Conservation (phyloP, 2,329 filamentous ascomycete species). For the Paraphaeosphaeria sporulosa region DNA sequence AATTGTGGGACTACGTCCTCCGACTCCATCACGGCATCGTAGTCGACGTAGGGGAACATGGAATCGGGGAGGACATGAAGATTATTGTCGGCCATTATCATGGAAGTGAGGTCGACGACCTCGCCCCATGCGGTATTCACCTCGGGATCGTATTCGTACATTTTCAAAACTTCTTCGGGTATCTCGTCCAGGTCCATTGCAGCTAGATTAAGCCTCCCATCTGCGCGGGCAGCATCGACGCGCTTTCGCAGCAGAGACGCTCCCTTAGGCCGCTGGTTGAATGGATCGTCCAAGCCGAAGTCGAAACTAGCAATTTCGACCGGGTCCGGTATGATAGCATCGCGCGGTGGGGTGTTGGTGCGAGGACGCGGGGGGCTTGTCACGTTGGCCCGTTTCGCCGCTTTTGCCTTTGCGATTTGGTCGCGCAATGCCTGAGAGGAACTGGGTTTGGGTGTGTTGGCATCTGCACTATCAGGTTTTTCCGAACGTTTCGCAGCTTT, state of each 20-base stretch:
- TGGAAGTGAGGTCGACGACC: constrained; percentile 82
- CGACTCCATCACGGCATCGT: constrained; percentile 65
- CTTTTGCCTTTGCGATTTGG: constrained; percentile 92
- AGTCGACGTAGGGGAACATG: constrained; percentile 76
- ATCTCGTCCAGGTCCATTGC: constrained; percentile 82
- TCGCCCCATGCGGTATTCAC: constrained; percentile 82
- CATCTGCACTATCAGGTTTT: constrained; percentile 15
- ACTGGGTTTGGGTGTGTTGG: constrained; percentile 58
- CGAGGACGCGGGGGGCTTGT: constrained; percentile 29
- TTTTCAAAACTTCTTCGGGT: constrained; percentile 81
- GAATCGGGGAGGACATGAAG: constrained; percentile 75
- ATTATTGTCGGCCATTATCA: constrained; percentile 91
- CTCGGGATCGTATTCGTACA: constrained; percentile 81
- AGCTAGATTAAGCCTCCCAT: constrained; percentile 87
- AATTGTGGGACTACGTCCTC: constrained; percentile 78
- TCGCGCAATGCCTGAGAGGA: constrained; percentile 85
- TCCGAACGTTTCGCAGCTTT: constrained; percentile 72
- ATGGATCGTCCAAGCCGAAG: constrained; percentile 70
- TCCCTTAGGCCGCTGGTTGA: constrained; percentile 70
- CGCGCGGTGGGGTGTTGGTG: constrained; percentile 39
- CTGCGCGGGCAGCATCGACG: constrained; percentile 74
- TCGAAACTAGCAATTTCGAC: constrained; percentile 55
- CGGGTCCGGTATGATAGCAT: constrained; percentile 37
- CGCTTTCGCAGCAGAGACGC: constrained; percentile 76
- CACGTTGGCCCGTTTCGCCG: constrained; percentile 62